A percentile compares a stretch with the other conserved stretches of the same genome.
Conservation (phyloP, 1,139 yeast species). For the Lodderomyces elongisporus region DNA sequence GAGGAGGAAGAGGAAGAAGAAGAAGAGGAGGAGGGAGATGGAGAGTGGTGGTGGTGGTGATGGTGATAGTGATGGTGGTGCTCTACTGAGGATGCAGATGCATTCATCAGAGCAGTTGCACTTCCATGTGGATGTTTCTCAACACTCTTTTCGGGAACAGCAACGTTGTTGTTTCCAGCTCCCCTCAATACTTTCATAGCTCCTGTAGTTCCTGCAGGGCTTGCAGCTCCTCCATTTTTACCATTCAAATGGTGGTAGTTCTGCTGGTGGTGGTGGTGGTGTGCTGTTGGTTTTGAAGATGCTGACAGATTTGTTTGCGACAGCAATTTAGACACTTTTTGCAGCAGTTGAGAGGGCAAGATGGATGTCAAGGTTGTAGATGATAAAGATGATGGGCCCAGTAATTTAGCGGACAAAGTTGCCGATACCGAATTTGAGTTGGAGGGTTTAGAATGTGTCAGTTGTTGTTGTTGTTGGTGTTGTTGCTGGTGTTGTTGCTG, state of each 20-base stretch:
- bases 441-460: too few relatives aligned
- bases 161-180: background rate
- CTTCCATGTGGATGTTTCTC: background rate
- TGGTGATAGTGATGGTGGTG: slow-evolving; percentile 7
- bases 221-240: slow-evolving; percentile 1
- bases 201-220: too few relatives aligned
- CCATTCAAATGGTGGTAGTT: slow-evolving; percentile 5
- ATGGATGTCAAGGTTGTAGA: slow-evolving; percentile 6
- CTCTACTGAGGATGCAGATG: slow-evolving; percentile 2
- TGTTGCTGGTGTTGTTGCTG: too few relatives aligned
- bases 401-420: slow-evolving; percentile 2
- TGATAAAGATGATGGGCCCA: slow-evolving; percentile 3
- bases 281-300: slow-evolving; percentile 4
- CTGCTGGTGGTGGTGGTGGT: slow-evolving; percentile 6
- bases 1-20: slow-evolving; percentile 20
- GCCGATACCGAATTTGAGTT: slow-evolving; percentile 1
- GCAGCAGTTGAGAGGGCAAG: slow-evolving; percentile 4
- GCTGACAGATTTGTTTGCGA: too few relatives aligned
- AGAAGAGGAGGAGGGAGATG: slow-evolving; percentile 8
- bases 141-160: background rate
- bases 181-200: too few relatives aligned
- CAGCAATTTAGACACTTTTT: background rate
- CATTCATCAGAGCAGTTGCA: background rate
- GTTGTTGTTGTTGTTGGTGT: too few relatives aligned
- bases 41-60: slow-evolving; percentile 9